These are phyloP conservation scores for Colletotrichum salicis DNA, from an alignment of 2,329 filamentous ascomycete genomes.

Conservation along the genomic window DNA sequence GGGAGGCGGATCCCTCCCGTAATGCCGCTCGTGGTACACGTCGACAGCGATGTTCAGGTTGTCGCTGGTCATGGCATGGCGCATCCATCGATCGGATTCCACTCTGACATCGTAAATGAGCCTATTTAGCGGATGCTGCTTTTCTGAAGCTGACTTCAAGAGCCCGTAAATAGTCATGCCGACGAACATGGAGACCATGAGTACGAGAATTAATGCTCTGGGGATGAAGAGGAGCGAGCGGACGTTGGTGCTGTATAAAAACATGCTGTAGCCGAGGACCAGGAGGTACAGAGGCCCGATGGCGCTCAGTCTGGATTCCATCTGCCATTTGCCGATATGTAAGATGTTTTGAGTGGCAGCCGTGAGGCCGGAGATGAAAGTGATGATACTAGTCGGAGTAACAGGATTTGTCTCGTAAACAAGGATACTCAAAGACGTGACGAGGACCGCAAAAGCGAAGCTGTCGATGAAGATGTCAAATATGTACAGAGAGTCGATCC, in stretches of 20 bases:
- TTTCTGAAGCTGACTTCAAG: slow-evolving; percentile 42
- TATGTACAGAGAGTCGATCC: slow-evolving; percentile 56
- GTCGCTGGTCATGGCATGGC: slow-evolving; percentile 57
- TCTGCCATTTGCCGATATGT: slow-evolving; percentile 57
- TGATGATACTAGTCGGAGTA: slow-evolving; percentile 54
- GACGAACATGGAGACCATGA: slow-evolving; percentile 51
- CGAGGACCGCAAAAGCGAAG: slow-evolving; percentile 54
- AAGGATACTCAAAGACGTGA: slow-evolving; percentile 58
- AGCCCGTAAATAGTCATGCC: slow-evolving; percentile 49
- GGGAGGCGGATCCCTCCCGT: slow-evolving; percentile 78
- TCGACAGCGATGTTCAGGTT: slow-evolving; percentile 58
- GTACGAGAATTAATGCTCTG: slow-evolving; percentile 51
- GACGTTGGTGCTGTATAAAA: slow-evolving; percentile 56
- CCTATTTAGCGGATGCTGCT: slow-evolving; percentile 59
- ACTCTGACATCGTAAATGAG: slow-evolving; percentile 61
- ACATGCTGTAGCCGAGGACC: slow-evolving; percentile 53
- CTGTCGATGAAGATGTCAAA: slow-evolving; percentile 63
- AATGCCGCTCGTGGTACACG: slow-evolving; percentile 62
- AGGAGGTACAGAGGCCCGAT: slow-evolving; percentile 53
- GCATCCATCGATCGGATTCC: slow-evolving; percentile 60
- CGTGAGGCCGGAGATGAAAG: slow-evolving; percentile 54
- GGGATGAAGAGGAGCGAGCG: slow-evolving; percentile 55
- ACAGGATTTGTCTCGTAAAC: slow-evolving; percentile 58
- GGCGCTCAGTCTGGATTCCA: slow-evolving; percentile 49
- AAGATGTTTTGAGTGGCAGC: slow-evolving; percentile 49